Conservation (phyloP, 257 asterid genomes). For the Solanum tarapatanum region DNA sequence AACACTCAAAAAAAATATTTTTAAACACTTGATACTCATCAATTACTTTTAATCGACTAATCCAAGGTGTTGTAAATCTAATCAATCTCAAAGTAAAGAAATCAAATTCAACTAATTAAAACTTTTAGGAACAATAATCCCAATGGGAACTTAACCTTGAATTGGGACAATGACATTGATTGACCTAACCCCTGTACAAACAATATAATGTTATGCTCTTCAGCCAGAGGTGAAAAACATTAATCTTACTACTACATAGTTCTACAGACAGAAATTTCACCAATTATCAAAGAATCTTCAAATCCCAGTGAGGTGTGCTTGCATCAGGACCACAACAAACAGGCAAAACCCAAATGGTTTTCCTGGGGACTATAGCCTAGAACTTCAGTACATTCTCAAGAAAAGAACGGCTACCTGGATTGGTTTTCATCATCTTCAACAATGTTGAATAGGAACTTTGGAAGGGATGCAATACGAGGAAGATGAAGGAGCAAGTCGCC, state of each 20-base stretch:
- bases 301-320: background rate
- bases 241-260: background rate
- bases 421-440: conserved; percentile 40
- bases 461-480: conserved; percentile 67
- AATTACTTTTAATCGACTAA: background rate
- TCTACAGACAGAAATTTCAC: background rate
- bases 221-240: background rate
- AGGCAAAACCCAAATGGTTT: conserved; percentile 7
- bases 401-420: conserved; percentile 6
- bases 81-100: background rate
- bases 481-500: conserved; percentile 58
- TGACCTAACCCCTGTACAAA: background rate
- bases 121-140: background rate
- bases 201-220: background rate
- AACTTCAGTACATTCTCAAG: background rate
- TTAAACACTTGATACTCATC: background rate
- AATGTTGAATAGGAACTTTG: conserved; percentile 29
- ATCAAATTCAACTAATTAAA: background rate
- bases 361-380: background rate
- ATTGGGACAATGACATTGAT: background rate
- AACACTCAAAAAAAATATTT: background rate
- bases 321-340: background rate
- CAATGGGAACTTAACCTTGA: background rate
- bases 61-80: background rate
- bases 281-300: background rate